Base-by-base conservation (phyloP, 306 rosid genomes). In the Nissolia schottii region DNA sequence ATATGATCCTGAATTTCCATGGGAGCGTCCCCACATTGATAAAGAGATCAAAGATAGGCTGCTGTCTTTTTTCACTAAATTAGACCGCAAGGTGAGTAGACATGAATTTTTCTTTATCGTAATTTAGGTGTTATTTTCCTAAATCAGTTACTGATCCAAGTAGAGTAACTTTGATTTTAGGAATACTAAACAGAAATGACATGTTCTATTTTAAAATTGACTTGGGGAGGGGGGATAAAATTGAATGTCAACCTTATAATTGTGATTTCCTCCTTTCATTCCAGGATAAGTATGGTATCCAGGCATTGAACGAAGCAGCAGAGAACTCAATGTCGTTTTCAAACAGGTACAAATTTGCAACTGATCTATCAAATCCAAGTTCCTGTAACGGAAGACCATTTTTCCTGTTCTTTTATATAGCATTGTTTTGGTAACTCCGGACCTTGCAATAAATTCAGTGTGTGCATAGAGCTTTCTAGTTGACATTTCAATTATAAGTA, bases 21-120 rank as follows among this genome's bases (percentile, higher is more conserved):
- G 86, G 84, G 86, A 86, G 74, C 83, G 68, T 19, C 85, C 90
- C 60, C 90, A 77, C 76, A 79, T 92, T 57, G 89, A 87, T 69
- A 79, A 60, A 45, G 87, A 78, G 61, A 80, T 67, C 80, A 86
- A 83, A 83, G 96, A 89, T 74, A 86, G 80, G 85, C 89, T 92
- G 77, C 81, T 87, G 66, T 65, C 76, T 50, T 75, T 58, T 76
- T 89, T 92, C 46, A 25, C 64, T 22, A 89, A 80, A 81, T 77
- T 87, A 71, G 82, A 82, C 48, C 79, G 49, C 35, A 78, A 59
- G 81, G 94, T 85, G 74, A 73, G 82, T 61, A 59, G 38, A 77
- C 56, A 18, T 59, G 15, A 40, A 64, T 27, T 75, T 56, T 50
- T 41, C 13, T 28, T 77, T 57, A 62, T 64, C 64, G 9, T 49